These are phyloP conservation scores for Albugo laibachii DNA, from an alignment of 352 stramenopile species.

Conservation along the genomic window DNA sequence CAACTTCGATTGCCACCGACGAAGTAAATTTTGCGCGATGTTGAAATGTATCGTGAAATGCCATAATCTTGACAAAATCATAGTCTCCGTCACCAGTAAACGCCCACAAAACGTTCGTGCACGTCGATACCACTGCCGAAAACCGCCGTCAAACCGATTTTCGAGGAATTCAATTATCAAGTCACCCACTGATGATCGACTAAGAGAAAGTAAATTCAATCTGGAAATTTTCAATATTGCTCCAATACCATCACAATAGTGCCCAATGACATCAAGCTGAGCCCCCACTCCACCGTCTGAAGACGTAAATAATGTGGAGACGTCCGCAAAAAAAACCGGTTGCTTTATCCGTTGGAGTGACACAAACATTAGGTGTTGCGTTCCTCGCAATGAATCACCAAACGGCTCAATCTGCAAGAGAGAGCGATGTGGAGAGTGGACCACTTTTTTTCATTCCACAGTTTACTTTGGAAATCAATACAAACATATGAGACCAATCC, in stretches of 20 bases:
- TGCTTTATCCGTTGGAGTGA: no score
- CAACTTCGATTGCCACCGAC: constrained; percentile 1
- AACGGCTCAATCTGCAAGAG: no score
- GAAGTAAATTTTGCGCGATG: not conserved
- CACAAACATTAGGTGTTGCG: no score
- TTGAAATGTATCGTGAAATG: constrained; percentile 2
- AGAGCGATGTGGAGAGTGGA: no score
- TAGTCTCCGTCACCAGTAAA: not conserved
- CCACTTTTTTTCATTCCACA: not conserved
- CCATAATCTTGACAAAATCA: constrained; percentile 4
- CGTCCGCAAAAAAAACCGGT: constrained; percentile 5
- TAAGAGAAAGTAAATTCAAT: constrained; percentile 5
- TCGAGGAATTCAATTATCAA: constrained; percentile 5
- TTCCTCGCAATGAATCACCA: no score
- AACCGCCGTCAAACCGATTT: constrained; percentile 5
- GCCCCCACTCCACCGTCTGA: not conserved
- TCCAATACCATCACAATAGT: constrained; percentile 3
- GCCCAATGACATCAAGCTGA: constrained; percentile 2
- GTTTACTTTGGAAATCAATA: no score
- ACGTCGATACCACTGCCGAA: constrained; percentile 4
- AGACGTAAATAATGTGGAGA: constrained; percentile 4
- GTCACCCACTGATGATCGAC: constrained; percentile 1
- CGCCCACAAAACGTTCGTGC: constrained; percentile 1
- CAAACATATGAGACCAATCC: no score
- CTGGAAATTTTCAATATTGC: constrained; percentile 3